These are phyloP conservation scores for Tirmania nivea DNA, from an alignment of 495 filamentous ascomycete species.

Conservation along the genomic window DNA sequence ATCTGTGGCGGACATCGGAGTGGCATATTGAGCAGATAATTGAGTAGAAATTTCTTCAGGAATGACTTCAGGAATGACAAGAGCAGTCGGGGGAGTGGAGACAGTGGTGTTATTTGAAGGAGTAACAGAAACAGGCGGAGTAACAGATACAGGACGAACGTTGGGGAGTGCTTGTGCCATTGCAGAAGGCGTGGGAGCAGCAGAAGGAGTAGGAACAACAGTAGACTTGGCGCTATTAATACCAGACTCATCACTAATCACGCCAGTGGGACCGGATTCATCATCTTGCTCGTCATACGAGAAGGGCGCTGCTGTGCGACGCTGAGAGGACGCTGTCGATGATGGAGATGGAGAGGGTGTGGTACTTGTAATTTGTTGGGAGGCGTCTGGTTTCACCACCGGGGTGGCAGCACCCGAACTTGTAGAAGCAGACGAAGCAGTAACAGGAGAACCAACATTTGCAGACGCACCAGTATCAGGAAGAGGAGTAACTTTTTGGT, in stretches of 20 bases:
- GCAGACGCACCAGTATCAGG: slow-evolving; percentile 32
- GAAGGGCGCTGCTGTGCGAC: neutral
- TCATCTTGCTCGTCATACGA: neutral
- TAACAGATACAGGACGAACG: neutral
- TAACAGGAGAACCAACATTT: slow-evolving; percentile 27
- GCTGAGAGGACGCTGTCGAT: neutral
- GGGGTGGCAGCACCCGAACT: neutral
- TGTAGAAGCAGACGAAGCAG: slow-evolving; percentile 9
- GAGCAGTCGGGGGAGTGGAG: neutral
- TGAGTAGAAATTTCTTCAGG: neutral
- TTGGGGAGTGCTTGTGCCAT: neutral
- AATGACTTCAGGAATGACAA: neutral
- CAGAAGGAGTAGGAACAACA: neutral
- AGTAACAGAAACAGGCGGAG: neutral
- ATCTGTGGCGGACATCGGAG: neutral
- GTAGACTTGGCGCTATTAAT: neutral
- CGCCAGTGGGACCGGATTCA: neutral
- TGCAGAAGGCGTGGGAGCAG: neutral
- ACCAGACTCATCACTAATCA: neutral
- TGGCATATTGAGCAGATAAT: neutral
- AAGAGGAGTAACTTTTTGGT: slow-evolving; percentile 32
- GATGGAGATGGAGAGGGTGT: neutral
- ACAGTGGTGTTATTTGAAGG: neutral
- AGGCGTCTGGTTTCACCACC: neutral
- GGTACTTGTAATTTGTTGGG: neutral